These are phyloP conservation scores for Pseudomonodictys pantanalensis DNA, from an alignment of 495 filamentous ascomycete species.

Conservation along the genomic window DNA sequence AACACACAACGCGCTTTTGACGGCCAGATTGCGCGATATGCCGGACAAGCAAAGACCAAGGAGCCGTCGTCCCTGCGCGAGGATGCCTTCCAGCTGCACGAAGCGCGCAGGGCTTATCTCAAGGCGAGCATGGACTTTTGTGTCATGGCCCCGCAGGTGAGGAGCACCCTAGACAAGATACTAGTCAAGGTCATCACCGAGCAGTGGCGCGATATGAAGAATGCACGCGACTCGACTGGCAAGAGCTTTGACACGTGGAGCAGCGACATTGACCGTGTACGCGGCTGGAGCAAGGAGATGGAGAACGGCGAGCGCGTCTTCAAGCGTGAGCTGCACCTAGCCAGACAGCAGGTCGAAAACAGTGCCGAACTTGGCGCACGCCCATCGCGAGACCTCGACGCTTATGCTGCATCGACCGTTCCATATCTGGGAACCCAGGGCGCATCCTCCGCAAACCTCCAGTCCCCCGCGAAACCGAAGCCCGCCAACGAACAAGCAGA, in stretches of 20 bases:
- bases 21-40: constrained; percentile 71
- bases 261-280: constrained; percentile 82
- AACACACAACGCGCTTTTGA: constrained; percentile 82
- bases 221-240: constrained; percentile 57
- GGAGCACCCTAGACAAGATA: constrained; percentile 77
- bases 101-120: constrained; percentile 85
- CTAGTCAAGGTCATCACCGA: constrained; percentile 80
- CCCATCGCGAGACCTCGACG: constrained; percentile 87
- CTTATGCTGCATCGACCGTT: constrained; percentile 83
- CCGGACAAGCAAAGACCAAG: constrained; percentile 83
- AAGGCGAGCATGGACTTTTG: constrained; percentile 93
- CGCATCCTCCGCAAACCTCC: constrained; percentile 55
- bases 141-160: constrained; percentile 75
- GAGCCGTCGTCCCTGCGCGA: constrained; percentile 86
- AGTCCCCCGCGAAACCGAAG: constrained; percentile 44
- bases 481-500: constrained; percentile 48
- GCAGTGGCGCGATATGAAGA: constrained; percentile 79
- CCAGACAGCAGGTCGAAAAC: constrained; percentile 81
- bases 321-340: constrained; percentile 70
- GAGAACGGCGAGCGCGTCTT: constrained; percentile 77
- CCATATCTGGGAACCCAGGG: constrained; percentile 75
- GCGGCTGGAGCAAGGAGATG: constrained; percentile 91
- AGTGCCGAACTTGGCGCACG: constrained; percentile 63
- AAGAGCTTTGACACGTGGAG: constrained; percentile 59
- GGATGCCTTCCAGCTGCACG: constrained; percentile 94